Evolutionary conservation across 2,329 filamentous ascomycete genomes (phyloP).

Genomic region (Bipolaris victoriae): DNA sequence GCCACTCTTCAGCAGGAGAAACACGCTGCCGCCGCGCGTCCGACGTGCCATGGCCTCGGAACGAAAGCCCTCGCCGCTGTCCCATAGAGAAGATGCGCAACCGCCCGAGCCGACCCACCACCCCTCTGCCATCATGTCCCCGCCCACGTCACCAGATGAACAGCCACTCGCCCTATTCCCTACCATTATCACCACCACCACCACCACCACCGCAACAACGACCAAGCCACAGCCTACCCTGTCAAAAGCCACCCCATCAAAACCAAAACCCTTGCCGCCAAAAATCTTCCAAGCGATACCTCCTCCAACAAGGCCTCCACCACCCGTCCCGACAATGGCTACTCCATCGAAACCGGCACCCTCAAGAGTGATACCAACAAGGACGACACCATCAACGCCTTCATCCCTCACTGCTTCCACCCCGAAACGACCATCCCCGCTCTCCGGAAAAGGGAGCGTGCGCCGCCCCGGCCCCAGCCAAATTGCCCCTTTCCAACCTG

Average conservation of each 20-base stretch:
- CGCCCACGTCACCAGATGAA: conserved; percentile 9
- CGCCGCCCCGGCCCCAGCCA: conserved; percentile 11
- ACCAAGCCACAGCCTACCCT: not conserved
- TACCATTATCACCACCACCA: not conserved
- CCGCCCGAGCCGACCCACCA: conserved; percentile 21
- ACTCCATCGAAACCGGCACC: not conserved
- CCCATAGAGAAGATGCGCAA: conserved; percentile 28
- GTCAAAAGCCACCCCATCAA: not conserved
- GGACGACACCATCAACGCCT: not conserved
- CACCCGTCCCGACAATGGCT: not conserved
- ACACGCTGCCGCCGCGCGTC: conserved; percentile 22
- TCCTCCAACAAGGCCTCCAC: not conserved
- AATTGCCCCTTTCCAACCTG: conserved; percentile 10
- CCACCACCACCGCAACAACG: not conserved
- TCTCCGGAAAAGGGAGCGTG: conserved; percentile 11
- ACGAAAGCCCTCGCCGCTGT: conserved; percentile 30
- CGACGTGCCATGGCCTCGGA: conserved; percentile 29
- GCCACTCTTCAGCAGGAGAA: conserved; percentile 37
- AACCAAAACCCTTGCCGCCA: not conserved
- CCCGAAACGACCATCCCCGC: conserved; percentile 12
- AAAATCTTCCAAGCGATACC: not conserved
- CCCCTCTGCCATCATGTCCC: not conserved
- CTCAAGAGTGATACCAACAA: not conserved
- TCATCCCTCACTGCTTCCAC: not conserved
- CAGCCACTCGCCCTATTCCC: not conserved